Percentiles rank a stretch among this genome's conserved stretches.
Evolutionary conservation across 495 filamentous ascomycete genomes (phyloP).

Genomic region (Tuber brumale): DNA sequence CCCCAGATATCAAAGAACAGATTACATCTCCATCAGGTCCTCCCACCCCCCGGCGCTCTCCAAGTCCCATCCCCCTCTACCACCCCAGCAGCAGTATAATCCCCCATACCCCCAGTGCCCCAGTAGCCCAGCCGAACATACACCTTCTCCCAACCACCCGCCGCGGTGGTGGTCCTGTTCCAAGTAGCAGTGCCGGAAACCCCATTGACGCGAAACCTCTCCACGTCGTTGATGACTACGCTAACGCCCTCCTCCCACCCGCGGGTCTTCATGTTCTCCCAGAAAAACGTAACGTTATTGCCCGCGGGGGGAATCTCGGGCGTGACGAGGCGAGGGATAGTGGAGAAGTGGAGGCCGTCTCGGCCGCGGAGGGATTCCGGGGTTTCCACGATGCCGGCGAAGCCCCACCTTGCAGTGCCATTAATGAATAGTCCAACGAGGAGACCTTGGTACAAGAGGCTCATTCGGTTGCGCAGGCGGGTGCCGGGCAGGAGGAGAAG

Average conservation of each 20-base stretch:
- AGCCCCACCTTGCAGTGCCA: constrained; percentile 87
- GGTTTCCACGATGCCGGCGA: constrained; percentile 84
- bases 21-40: constrained; percentile 2
- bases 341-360: constrained; percentile 60
- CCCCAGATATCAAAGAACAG: neutral
- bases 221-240: constrained; percentile 89
- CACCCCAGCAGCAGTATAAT: constrained; percentile 74
- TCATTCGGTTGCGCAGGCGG: constrained; percentile 70
- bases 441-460: constrained; percentile 77
- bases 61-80: constrained; percentile 68
- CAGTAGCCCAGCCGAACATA: constrained; percentile 55
- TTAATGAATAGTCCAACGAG: constrained; percentile 87
- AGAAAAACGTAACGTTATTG: constrained; percentile 53
- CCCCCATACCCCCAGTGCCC: constrained; percentile 61
- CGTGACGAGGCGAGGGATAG: constrained; percentile 58
- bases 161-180: constrained; percentile 46
- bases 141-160: constrained; percentile 43
- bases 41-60: constrained; percentile 51
- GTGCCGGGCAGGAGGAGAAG: constrained; percentile 76
- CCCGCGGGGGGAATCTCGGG: constrained; percentile 44
- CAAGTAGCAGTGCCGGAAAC: constrained; percentile 37
- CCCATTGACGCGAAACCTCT: constrained; percentile 51
- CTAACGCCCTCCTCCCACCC: constrained; percentile 72
- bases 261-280: constrained; percentile 47
- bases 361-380: constrained; percentile 57